Base-by-base conservation (phyloP, 1,284 basidiomycete genomes). In the Ustilago tritici region DNA sequence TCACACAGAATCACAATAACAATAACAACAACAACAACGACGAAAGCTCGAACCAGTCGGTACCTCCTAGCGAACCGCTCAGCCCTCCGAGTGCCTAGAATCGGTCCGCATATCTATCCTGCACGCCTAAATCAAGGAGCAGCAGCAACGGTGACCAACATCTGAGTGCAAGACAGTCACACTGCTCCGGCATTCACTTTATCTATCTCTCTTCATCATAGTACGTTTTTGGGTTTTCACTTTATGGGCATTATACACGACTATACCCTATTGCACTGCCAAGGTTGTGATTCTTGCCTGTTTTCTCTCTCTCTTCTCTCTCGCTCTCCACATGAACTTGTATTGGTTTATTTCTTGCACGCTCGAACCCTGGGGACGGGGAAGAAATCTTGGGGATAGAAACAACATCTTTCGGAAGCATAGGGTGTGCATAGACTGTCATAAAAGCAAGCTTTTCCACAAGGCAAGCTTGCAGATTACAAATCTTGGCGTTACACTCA, bases 161-260 rank as follows among this genome's bases (percentile, higher is more conserved):
- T 19, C 43, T 17, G 43, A n/a, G 40, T 17, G 15, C 14, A 17
- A 41, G 40, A 6, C 14, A 6, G 40, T 14, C 15, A 15, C 32
- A 35, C 7, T 28, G 11, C 28, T 35, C 31, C 28, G 14, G 17
- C 31, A 57, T 38, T 50, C 32, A 15, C 34, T 49, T 59, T 65
- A 36, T 54, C 7, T 55, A 28, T 19, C 23, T 54, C n/a, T 47
- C 34, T 28, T 63, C 31, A 14, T 23, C 31, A 52, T 15, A 9
- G 31, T 3, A 34, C 8, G 3, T 53, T 55, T 43, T 56, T 15
- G 53, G 65, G 36, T 23, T 50, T 47, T 36, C 31, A 23, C 28
- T 32, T 52, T 56, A 35, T 35, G 60, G 38, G 62, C 62, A 61
- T 59, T 56, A 65, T 68, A 68, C 65, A 68, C 61, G 53, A 56